Percentiles rank a stretch among this genome's conserved stretches.
phyloP scores from a whole-genome alignment of 345 rosid genomes.

The Camelina hispida region DNA sequence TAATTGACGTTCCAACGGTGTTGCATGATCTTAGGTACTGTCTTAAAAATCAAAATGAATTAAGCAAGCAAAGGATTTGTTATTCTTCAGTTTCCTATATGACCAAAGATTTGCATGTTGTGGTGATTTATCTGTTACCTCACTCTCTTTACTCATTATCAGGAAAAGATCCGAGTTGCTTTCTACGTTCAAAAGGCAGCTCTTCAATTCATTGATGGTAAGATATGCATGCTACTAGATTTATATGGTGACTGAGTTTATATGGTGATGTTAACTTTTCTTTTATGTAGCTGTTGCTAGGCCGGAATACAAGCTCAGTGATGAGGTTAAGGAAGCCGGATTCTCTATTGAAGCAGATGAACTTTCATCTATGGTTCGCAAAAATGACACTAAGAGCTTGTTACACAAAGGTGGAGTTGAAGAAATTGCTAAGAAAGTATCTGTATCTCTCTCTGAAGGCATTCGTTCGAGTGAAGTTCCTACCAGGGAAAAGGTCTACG shows the following conservation, averaged over 20 bases:
- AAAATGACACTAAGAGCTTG: constrained; percentile 59
- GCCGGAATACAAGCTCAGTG: constrained; percentile 58
- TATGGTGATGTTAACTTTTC: constrained; percentile 5
- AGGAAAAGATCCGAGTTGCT: constrained; percentile 90
- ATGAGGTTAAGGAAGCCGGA: constrained; percentile 63
- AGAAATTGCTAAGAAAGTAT: constrained; percentile 60
- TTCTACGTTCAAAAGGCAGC: constrained; percentile 89
- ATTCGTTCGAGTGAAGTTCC: constrained; percentile 53
- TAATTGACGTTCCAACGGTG: constrained; percentile 14
- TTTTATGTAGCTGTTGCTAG: constrained; percentile 55
- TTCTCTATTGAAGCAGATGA: constrained; percentile 75
- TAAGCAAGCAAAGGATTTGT: neutral
- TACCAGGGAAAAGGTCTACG: constrained; percentile 61
- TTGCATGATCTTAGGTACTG: too few relatives aligned
- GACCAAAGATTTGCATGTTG: constrained; percentile 17
- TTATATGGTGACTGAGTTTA: neutral
- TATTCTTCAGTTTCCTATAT: neutral
- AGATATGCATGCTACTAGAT: constrained; percentile 23
- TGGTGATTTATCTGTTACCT: constrained; percentile 37
- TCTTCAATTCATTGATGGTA: constrained; percentile 84
- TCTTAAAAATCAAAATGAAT: constrained; percentile 2
- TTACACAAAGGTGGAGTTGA: constrained; percentile 62
- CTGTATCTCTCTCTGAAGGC: constrained; percentile 58
- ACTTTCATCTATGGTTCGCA: constrained; percentile 68
- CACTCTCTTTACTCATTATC: constrained; percentile 35